These are phyloP conservation scores for Pleurotus cornucopiae DNA, from an alignment of 768 basidiomycete genomes.

Conservation along the genomic window DNA sequence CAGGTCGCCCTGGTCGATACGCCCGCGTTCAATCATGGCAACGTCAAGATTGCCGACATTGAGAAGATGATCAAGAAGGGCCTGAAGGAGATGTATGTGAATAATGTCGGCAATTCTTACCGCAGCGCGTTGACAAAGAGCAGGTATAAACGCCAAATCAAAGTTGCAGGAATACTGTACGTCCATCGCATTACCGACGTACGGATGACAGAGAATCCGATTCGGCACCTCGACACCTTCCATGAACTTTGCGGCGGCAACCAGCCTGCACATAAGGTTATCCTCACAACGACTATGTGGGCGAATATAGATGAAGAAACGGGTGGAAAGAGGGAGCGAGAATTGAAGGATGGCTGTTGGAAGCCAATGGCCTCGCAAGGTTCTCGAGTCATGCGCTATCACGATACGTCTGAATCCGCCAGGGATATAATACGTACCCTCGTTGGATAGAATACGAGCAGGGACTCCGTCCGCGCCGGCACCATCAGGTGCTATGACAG, in stretches of 20 bases:
- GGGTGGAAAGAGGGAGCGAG: constrained; percentile 11
- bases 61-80: constrained; percentile 32
- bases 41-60: constrained; percentile 27
- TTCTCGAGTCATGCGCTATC: constrained; percentile 12
- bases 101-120: neutral
- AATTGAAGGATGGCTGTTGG: constrained; percentile 17
- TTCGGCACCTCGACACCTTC: constrained; percentile 30
- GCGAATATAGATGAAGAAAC: constrained; percentile 30
- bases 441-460: neutral
- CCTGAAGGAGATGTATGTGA: constrained; percentile 18
- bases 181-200: constrained; percentile 36
- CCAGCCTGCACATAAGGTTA: constrained; percentile 23
- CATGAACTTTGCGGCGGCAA: constrained; percentile 19
- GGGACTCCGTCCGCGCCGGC: neutral
- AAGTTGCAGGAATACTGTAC: constrained; percentile 31
- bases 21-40: constrained; percentile 31
- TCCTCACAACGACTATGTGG: constrained; percentile 28
- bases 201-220: constrained; percentile 27
- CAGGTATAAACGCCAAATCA: constrained; percentile 20
- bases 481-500: too few species aligned
- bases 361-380: constrained; percentile 11
- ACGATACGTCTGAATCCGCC: constrained; percentile 14
- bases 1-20: constrained; percentile 35
- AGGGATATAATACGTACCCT: constrained; percentile 13
- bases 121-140: neutral